phyloP scores from a whole-genome alignment of 768 basidiomycete genomes.

The Termitomyces sp. region DNA sequence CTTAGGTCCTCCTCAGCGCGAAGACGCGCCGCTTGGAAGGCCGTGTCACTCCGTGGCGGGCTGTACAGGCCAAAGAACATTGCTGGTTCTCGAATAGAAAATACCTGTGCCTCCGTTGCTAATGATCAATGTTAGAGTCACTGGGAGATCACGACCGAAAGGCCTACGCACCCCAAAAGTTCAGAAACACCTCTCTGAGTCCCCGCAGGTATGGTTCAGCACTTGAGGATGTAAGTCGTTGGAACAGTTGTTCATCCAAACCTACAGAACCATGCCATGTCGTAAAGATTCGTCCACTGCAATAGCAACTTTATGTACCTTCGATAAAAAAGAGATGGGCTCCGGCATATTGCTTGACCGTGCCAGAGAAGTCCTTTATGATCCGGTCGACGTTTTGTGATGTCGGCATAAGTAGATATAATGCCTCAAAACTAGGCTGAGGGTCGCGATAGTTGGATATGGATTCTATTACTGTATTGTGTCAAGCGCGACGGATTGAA shows the following conservation, averaged over 20 bases:
- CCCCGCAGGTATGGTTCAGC: slow-evolving; percentile 74
- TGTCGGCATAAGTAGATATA: slow-evolving; percentile 94
- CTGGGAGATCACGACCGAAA: not conserved
- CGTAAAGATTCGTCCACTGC: not conserved
- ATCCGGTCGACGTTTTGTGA: slow-evolving; percentile 89
- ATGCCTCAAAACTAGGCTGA: slow-evolving; percentile 81
- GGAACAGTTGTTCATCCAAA: slow-evolving; percentile 71
- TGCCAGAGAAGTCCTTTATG: slow-evolving; percentile 69
- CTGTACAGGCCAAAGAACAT: slow-evolving; percentile 88
- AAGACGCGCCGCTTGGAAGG: slow-evolving; percentile 59
- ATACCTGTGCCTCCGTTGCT: slow-evolving; percentile 87
- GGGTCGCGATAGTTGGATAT: slow-evolving; percentile 80
- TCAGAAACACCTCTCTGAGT: slow-evolving; percentile 84
- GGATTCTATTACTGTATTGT: slow-evolving; percentile 78
- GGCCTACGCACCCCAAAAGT: slow-evolving; percentile 76
- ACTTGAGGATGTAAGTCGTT: slow-evolving; percentile 65
- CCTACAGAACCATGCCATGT: slow-evolving; percentile 35
- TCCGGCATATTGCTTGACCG: slow-evolving; percentile 64
- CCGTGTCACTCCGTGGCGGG: slow-evolving; percentile 68
- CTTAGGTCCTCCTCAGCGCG: slow-evolving; percentile 85
- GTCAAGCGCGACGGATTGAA: not conserved
- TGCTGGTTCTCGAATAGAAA: slow-evolving; percentile 71
- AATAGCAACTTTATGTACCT: slow-evolving; percentile 31
- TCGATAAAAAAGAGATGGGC: slow-evolving; percentile 95
- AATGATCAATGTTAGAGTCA: slow-evolving; percentile 1